Evolutionary conservation across 148 eudicot genomes (phyloP), one percentile per base, ranked within the genome.

Genomic region (Nepenthes mirabilis): DNA sequence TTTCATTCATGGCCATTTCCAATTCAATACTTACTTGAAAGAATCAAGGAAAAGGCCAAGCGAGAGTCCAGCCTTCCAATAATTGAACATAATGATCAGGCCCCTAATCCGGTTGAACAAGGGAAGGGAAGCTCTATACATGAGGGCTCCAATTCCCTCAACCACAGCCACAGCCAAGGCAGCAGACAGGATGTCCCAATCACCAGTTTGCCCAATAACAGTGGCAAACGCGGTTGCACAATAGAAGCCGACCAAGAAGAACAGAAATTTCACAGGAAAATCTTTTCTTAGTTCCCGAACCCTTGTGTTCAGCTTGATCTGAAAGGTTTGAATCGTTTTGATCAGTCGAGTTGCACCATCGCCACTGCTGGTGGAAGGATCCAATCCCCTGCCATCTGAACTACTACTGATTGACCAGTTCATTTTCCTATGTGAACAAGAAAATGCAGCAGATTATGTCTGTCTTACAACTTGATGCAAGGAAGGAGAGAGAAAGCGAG

Each of bases 1-100:
- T 23, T 23, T 23, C 23, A 23, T 23, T 23, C 23, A 23, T 23
- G 23, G 23, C 23, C 12, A 49, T 0, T 49, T 49, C 0, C 13
- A 6, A n/a, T 10, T 49, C n/a, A 49, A 3, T 49, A 5, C 52
- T 5, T 82, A 91, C 88, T 88, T 85, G 80, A 91, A 91, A 14
- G 97, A 88, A 77, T 91, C 97, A 67, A 91, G 63, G 79, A 91
- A 91, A 48, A 91, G 86, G 68, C 97, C 97, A 64, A 91, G 69
- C 11, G 82, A 65, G 11, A 91, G 79, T 45, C 95, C 96, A 57
- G 81, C 82, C 70, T 91, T 91, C 97, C 97, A 91, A 68, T 87
- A 91, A 70, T 91, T 91, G 58, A 81, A 81, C 76, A 85, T 63
- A 64, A 76, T 60, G 62, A 91, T 68, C 65, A 82, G 23, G 67